Evolutionary conservation across 83 land plant species (phyloP), one percentile per base, ranked within the genome.

Genomic region (Thuja plicata): DNA sequence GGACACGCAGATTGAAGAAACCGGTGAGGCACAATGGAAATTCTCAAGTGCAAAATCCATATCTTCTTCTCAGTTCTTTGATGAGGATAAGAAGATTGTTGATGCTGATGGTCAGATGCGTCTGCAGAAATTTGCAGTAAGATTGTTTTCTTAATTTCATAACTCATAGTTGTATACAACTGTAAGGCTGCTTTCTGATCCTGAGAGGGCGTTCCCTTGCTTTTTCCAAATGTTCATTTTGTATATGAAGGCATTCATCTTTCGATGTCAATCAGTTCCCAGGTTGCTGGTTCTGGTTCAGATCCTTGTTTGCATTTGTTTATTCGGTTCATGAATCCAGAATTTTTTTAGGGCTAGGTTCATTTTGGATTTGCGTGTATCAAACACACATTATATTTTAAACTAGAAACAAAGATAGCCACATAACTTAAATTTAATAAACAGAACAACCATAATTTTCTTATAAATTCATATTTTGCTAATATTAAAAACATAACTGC

Each of bases 11-110:
- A 89, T 96, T 87, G 91, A 96, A 90, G 99, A 98, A 89, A 94
- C 93, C 84, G 92, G 92, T 89, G 99, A 98, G 91, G 99, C 99
- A 35, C 95, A 96, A 88, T 90, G 89, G 93, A 98, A 98, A 90
- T 98, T 98, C 90, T 93, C 97, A 37, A 95, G 95, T 94, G 99
- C 99, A 43, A 98, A 98, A 87, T 96, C 99, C 7, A 98, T 98
- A 76, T 98, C 99, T 48, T 98, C 99, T 34, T 92, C 97, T 32
- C 99, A 98, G 88, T 98, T 89, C 87, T 98, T 96, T 91, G 96
- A 95, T 37, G 95, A 98, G 87, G 96, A 94, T 83, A 92, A 88
- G 89, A 95, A 91, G 73, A 89, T 91, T 38, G 84, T 71, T 38
- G 99, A 95, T 30, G 85, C 77, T 1, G 96, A 95, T 30, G 89